Evolutionary conservation across 2,329 filamentous ascomycete species (phyloP), one percentile per base, ranked within the genome.

Genomic region (Ceratocystis cubensis): DNA sequence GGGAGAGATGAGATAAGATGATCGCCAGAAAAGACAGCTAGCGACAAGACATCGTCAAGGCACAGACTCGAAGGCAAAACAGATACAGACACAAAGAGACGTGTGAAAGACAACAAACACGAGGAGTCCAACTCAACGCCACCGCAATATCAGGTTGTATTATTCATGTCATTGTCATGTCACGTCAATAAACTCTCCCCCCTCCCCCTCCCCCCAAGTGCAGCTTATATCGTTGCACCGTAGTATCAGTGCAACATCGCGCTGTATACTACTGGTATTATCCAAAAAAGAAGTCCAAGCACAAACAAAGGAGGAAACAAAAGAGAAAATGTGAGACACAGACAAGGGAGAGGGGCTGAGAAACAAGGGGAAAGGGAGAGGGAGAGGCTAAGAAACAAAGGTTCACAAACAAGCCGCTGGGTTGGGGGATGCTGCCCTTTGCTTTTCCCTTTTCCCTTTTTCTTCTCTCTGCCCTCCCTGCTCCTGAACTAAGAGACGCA

Each of bases 141-240:
- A 22, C 48, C 20, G 13, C 53, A 20, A 59, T 59, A 33, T 33
- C 53, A 59, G 15, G 28, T 59, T 30, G 53, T 59, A 59, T 59
- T 59, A 33, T 59, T 59, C 53, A 59, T 59, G 53, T 33, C 53
- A 59, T 33, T 57, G 25, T 33, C 53, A 59, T 59, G 53, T 30
- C 53, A 30, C 33, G 53, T 59, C 53, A 59, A 59, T 59, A 59
- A 7, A 25, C 48, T 53, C 10, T 37, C 7, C 33, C 33, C 22
- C 22, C 22, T 22, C 22, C 10, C 37, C 37, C 37, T 41, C 37
- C 37, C 10, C 48, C 48, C 20, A 3, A 4, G 48, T 25, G 13
- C 48, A 53, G 48, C 15, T 10, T 53, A 53, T 13, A 53, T 53
- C 8, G 48, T 25, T 53, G 48, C 13, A 53, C 48, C 13, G 48